Percentiles rank a stretch among this genome's conserved stretches.
Conservation (phyloP, 140 eudicot genomes). For the Senecio squalidus region DNA sequence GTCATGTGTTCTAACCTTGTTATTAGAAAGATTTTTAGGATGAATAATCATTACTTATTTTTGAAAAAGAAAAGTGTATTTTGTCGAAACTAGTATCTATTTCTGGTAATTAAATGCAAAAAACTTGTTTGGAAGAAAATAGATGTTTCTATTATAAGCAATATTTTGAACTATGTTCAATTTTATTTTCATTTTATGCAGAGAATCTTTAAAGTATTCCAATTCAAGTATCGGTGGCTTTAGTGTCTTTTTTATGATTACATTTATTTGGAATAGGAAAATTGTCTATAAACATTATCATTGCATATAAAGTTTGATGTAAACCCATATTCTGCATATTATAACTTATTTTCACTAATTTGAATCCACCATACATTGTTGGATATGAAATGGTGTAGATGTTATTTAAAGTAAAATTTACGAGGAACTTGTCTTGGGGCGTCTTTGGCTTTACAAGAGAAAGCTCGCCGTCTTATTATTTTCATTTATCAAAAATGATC, state of each 20-base stretch:
- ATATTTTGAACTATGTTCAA: slow-evolving; percentile 10
- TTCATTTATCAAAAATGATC: no score
- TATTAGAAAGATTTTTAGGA: no score
- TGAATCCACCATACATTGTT: background rate
- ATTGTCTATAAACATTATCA: no score
- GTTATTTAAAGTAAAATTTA: no score
- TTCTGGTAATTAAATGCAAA: background rate
- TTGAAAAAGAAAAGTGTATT: no score
- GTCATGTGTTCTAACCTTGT: no score
- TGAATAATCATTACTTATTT: no score
- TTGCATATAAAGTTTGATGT: slow-evolving; percentile 1
- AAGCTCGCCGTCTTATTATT: no score
- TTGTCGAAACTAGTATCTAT: background rate
- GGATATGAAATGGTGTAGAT: no score
- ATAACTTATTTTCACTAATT: background rate
- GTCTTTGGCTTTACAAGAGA: no score
- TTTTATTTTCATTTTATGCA: background rate
- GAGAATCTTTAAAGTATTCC: slow-evolving; percentile 22
- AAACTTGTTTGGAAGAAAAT: background rate
- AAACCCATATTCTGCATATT: background rate
- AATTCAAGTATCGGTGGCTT: slow-evolving; percentile 14
- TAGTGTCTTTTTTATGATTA: slow-evolving; percentile 1
- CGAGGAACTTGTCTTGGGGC: no score
- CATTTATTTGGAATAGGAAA: no score
- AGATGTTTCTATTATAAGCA: slow-evolving; percentile 11